Percentiles rank a stretch among this genome's conserved stretches.
These are phyloP conservation scores for Pouteria campechiana DNA, from an alignment of 179 eudicot species.

Conservation along the genomic window DNA sequence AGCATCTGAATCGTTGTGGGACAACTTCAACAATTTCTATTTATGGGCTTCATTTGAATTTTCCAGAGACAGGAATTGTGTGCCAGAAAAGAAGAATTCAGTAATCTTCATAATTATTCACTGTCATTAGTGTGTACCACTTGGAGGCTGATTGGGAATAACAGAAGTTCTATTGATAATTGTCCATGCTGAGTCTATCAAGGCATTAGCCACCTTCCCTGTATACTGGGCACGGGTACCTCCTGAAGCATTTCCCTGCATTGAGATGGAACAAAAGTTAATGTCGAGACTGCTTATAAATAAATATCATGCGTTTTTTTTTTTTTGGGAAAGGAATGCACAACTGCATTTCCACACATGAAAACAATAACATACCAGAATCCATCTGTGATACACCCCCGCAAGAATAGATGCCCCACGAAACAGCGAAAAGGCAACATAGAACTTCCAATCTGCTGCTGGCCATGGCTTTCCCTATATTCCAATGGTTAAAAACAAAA, in stretches of 20 bases:
- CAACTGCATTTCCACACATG: not conserved
- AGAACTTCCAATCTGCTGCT: slow-evolving; percentile 82
- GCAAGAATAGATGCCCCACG: slow-evolving; percentile 90
- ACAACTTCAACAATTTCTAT: too few species aligned
- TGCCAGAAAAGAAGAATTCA: too few species aligned
- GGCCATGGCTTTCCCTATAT: slow-evolving; percentile 94
- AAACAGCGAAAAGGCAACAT: slow-evolving; percentile 82
- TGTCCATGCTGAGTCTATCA: slow-evolving; percentile 65
- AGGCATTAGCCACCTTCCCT: slow-evolving; percentile 49
- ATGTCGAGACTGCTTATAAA: not conserved
- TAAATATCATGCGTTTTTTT: not conserved
- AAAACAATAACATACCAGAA: slow-evolving; percentile 59
- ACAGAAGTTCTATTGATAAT: slow-evolving; percentile 49
- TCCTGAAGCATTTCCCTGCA: slow-evolving; percentile 96
- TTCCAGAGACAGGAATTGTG: too few species aligned
- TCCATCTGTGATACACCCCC: slow-evolving; percentile 81
- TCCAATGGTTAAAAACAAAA: slow-evolving; percentile 5
- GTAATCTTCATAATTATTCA: too few species aligned
- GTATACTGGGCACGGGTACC: slow-evolving; percentile 66
- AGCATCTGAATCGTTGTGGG: too few species aligned
- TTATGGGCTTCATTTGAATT: too few species aligned
- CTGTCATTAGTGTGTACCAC: too few species aligned
- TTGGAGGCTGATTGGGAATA: slow-evolving; percentile 57
- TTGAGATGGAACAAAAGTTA: not conserved
- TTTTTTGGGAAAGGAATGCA: not conserved